Percentiles rank a stretch among this genome's conserved stretches.
Conservation (phyloP, 2,329 filamentous ascomycete genomes). For the Cladophialophora bantiana region DNA sequence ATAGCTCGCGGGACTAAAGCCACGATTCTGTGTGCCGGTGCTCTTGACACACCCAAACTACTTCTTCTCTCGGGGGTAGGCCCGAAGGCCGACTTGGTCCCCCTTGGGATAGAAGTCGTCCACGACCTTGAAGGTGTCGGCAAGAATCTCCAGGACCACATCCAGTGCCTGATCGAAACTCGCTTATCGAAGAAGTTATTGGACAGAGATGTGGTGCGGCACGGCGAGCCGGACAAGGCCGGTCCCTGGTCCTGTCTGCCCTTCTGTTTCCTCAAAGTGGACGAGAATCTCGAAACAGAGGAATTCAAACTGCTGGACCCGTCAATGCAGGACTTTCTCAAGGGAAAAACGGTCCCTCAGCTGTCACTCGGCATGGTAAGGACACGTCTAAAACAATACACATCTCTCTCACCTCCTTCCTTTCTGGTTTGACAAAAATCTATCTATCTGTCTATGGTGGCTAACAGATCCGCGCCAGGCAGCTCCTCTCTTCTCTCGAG, state of each 20-base stretch:
- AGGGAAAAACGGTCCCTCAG: not conserved
- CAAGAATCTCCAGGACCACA: conserved; percentile 44
- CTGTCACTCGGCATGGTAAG: not conserved
- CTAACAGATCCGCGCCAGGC: not conserved
- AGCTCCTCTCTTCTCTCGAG: not conserved
- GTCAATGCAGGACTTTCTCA: not conserved
- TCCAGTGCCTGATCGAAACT: not conserved
- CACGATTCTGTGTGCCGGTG: conserved; percentile 50
- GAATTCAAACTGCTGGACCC: conserved; percentile 27
- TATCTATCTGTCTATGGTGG: not conserved
- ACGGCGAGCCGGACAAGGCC: not conserved
- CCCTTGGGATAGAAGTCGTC: conserved; percentile 50
- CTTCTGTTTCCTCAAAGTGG: not conserved
- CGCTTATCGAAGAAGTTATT: conserved; percentile 30
- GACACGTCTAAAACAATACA: not conserved
- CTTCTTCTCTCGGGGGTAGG: conserved; percentile 61
- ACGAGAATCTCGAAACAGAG: conserved; percentile 11
- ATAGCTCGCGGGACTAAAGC: not conserved
- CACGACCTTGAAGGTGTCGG: conserved; percentile 58
- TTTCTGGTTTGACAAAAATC: not conserved
- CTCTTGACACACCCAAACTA: conserved; percentile 52
- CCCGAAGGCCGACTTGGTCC: conserved; percentile 45
- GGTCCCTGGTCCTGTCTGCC: not conserved
- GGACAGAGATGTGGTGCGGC: conserved; percentile 38
- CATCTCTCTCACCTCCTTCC: not conserved